Conservation (phyloP, 176 grass and related monocot species). For the Urochloa ruziziensis region DNA sequence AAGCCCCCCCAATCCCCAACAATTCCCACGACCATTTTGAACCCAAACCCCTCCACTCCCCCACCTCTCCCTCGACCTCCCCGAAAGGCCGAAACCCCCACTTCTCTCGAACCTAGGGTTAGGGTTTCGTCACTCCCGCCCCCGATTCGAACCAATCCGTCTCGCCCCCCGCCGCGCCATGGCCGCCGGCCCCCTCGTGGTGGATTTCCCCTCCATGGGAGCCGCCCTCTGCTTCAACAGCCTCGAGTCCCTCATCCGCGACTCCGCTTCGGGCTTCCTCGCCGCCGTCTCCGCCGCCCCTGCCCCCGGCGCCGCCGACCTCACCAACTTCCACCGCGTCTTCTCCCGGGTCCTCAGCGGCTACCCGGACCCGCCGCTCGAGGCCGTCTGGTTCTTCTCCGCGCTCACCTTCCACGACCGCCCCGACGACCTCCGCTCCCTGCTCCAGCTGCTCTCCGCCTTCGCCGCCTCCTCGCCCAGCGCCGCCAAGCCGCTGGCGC, state of each 20-base stretch:
- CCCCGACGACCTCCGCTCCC: conserved; percentile 56
- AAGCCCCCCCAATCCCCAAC: no score
- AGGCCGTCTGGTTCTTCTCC: conserved; percentile 92
- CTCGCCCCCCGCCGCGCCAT: conserved; percentile 34
- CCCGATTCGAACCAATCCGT: conserved; percentile 36
- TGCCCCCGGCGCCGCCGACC: conserved; percentile 65
- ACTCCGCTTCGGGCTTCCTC: conserved; percentile 82
- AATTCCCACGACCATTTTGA: conserved; percentile 37
- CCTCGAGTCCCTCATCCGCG: conserved; percentile 74
- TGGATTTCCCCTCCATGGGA: conserved; percentile 57
- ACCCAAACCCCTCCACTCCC: conserved; percentile 18
- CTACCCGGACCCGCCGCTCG: conserved; percentile 74
- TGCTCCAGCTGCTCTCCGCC: conserved; percentile 73
- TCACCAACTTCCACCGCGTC: conserved; percentile 76
- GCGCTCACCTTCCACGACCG: conserved; percentile 81
- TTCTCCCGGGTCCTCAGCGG: conserved; percentile 74
- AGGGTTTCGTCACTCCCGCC: conserved; percentile 39
- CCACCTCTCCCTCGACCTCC: conserved; percentile 31
- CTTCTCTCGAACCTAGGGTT: conserved; percentile 47
- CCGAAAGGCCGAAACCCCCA: conserved; percentile 60
- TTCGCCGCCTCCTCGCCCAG: conserved; percentile 52
- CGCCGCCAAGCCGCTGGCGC: conserved; percentile 67
- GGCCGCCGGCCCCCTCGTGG: conserved; percentile 57
- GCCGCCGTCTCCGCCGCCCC: conserved; percentile 57
- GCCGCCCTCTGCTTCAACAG: conserved; percentile 49